Conservation (phyloP, 257 asterid species). For the Catharanthus roseus region DNA sequence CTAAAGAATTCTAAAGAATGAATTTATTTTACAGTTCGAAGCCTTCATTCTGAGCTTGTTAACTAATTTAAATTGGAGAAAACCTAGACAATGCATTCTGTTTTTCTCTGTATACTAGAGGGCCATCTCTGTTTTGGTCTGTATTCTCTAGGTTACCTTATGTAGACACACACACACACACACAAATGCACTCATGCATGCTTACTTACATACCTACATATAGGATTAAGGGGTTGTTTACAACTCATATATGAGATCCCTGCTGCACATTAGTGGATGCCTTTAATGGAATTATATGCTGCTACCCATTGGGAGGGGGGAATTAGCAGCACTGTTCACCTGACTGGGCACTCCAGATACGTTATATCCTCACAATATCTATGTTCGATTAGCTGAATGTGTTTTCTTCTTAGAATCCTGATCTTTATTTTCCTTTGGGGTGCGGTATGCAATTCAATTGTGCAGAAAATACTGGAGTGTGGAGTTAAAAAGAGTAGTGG, state of each 20-base stretch:
- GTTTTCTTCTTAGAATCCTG: not conserved
- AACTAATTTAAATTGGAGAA: not conserved
- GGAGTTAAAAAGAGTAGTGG: constrained; percentile 71
- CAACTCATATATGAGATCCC: too few species aligned
- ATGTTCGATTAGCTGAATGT: not conserved
- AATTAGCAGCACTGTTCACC: not conserved
- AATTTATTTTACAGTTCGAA: too few species aligned
- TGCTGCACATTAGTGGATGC: not conserved
- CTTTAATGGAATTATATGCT: not conserved
- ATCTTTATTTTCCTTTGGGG: not conserved
- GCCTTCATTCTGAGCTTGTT: not conserved
- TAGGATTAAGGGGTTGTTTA: not conserved
- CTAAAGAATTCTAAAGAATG: too few species aligned
- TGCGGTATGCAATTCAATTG: constrained; percentile 15
- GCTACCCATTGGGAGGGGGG: not conserved
- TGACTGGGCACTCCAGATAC: not conserved
- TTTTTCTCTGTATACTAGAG: not conserved
- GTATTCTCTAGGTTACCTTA: too few species aligned
- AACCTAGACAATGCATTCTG: not conserved
- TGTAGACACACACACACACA: too few species aligned
- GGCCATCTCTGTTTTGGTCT: not conserved
- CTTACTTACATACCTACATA: too few species aligned
- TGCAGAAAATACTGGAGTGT: constrained; percentile 73
- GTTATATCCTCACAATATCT: not conserved
- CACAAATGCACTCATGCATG: too few species aligned